Evolutionary conservation across 129 eudicot species (phyloP).

Genomic region (Helichrysum umbraculigerum): DNA sequence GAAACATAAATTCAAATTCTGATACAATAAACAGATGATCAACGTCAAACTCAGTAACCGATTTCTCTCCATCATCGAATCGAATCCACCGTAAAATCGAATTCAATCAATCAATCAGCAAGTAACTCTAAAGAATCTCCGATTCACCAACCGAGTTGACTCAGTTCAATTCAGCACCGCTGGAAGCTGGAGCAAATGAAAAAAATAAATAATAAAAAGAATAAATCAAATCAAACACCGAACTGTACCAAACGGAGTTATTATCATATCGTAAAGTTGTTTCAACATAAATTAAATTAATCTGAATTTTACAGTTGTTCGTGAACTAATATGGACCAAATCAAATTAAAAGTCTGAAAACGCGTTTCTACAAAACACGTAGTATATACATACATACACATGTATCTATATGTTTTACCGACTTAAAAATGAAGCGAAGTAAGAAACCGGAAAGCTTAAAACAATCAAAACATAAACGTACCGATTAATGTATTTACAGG

Average conservation of each 20-base stretch:
- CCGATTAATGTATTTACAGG: constrained; percentile 23
- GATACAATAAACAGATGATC: constrained; percentile 33
- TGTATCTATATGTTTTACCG: neutral
- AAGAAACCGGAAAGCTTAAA: neutral
- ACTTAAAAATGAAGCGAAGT: constrained; percentile 26
- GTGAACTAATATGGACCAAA: constrained; percentile 41
- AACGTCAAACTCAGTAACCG: constrained; percentile 26
- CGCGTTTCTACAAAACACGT: constrained; percentile 36
- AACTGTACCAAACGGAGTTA: constrained; percentile 18
- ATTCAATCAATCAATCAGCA: constrained; percentile 11
- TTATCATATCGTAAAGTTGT: constrained; percentile 8
- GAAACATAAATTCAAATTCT: constrained; percentile 34
- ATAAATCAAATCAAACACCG: constrained; percentile 27
- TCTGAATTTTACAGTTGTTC: constrained; percentile 28
- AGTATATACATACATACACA: neutral
- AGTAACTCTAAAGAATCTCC: constrained; percentile 22
- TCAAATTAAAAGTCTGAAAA: constrained; percentile 33
- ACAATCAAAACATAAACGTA: constrained; percentile 16
- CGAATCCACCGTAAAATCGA: constrained; percentile 41
- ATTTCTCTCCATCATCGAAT: constrained; percentile 23
- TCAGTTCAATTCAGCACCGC: constrained; percentile 27
- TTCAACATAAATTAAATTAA: constrained; percentile 5
- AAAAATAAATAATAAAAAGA: neutral
- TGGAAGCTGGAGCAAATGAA: constrained; percentile 35
- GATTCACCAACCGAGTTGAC: constrained; percentile 38